phyloP scores from a whole-genome alignment of 371 early-diverging fungal genomes.

The Rhizomucor miehei region DNA sequence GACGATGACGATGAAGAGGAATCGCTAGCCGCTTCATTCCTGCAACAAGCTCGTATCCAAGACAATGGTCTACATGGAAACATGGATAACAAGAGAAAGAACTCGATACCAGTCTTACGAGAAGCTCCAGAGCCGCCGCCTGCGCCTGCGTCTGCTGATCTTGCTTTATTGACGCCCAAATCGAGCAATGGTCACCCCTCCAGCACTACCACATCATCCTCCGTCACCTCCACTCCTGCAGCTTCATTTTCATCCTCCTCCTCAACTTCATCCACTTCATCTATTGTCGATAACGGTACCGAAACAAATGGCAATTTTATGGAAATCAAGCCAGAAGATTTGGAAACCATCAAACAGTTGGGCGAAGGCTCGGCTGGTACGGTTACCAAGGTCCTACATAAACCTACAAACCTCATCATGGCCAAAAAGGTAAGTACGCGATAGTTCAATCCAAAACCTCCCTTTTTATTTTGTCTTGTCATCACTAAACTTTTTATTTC shows the following conservation, averaged over 20 bases:
- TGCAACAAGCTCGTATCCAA: not conserved
- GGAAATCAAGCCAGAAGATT: slow-evolving; percentile 56
- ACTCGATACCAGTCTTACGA: slow-evolving; percentile 23
- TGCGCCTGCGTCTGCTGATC: not conserved
- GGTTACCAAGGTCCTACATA: slow-evolving; percentile 82
- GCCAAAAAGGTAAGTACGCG: slow-evolving; percentile 80
- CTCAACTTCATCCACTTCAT: slow-evolving; percentile 6
- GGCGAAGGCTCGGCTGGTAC: slow-evolving; percentile 96
- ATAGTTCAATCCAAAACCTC: no score
- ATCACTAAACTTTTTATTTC: not conserved
- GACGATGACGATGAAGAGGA: slow-evolving; percentile 17
- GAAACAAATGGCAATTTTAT: slow-evolving; percentile 24
- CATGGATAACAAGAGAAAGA: slow-evolving; percentile 7
- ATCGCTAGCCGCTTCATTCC: slow-evolving; percentile 14
- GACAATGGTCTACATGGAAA: slow-evolving; percentile 1
- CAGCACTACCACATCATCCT: not conserved
- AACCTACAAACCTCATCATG: slow-evolving; percentile 81
- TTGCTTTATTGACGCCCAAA: not conserved
- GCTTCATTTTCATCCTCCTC: slow-evolving; percentile 9
- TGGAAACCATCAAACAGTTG: slow-evolving; percentile 64
- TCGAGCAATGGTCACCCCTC: slow-evolving; percentile 1
- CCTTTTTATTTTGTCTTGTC: not conserved
- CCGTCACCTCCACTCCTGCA: not conserved
- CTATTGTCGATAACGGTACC: slow-evolving; percentile 2
- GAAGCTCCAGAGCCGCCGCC: slow-evolving; percentile 38